Base-by-base conservation (phyloP, 2,329 filamentous ascomycete species). In the Botryosphaeria dothidea region DNA sequence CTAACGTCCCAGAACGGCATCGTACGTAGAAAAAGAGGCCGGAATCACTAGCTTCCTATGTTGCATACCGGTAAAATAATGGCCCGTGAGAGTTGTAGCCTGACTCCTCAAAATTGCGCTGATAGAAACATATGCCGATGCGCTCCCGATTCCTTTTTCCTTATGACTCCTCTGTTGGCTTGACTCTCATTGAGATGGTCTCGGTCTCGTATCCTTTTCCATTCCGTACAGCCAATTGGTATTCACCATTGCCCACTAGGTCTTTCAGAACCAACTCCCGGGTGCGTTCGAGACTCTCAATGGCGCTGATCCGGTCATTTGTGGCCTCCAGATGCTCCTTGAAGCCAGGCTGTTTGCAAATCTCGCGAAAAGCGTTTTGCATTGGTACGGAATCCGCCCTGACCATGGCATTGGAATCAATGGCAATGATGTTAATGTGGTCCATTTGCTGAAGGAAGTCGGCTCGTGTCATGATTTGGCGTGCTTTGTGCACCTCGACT, bases 401-500 rank as follows among this genome's bases (percentile, higher is more conserved):
- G 9, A 97, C 93, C 73, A 90, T 88, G 7, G 92, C 91, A 34
- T 85, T 84, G 67, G 88, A 92, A 62, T 93, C 92, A 71, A 97
- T 96, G 67, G 90, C 94, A 77, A 96, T 96, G 60, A 97, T 86
- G 73, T 97, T 97, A 67, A 93, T 85, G 68, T 92, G 91, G 78
- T 97, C 93, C 72, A 96, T 92, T 67, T 87, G 84, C 70, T 93
- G 87, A 71, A 96, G 92, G 74, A 96, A 97, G 77, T 97, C 93
- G 65, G 91, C 89, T 62, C 93, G 85, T n/a, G 93, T 97, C 92
- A 96, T 96, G 74, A 96, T 88, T 76, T 62, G 19, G 4, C 94
- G 90, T 0, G 93, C 92, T 69, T 90, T 85, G 74, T 96, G 92
- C 64, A 97, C 87, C 0, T 91, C 88, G 67, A 91, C 90, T 38